A percentile compares a stretch with the other conserved stretches of the same genome.
These are phyloP conservation scores for Zasmidium cellare DNA, from an alignment of 2,329 filamentous ascomycete genomes.

Conservation along the genomic window DNA sequence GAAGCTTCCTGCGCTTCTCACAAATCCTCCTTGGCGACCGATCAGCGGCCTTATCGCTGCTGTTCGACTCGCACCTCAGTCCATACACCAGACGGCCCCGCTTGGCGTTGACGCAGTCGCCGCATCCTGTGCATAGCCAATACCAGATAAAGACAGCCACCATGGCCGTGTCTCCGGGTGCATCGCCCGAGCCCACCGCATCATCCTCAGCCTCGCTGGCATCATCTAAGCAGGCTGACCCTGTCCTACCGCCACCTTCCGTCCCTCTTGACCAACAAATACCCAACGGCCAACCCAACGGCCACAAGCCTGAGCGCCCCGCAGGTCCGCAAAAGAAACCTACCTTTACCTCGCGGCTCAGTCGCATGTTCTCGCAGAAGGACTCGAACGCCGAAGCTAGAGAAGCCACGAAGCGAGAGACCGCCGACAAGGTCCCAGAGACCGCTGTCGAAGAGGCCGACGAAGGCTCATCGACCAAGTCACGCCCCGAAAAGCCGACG, in stretches of 20 bases:
- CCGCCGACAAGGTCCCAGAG: conserved; percentile 30
- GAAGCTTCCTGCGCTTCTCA: not conserved
- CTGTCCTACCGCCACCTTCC: conserved; percentile 12
- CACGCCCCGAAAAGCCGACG: conserved; percentile 29
- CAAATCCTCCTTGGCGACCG: not conserved
- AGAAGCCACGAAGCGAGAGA: conserved; percentile 23
- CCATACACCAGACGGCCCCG: not conserved
- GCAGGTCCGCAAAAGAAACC: conserved; percentile 37
- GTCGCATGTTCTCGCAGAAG: conserved; percentile 44
- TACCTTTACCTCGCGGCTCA: conserved; percentile 40
- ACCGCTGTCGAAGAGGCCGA: conserved; percentile 28
- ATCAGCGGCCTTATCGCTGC: not conserved
- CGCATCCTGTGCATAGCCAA: not conserved
- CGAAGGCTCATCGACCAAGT: conserved; percentile 11
- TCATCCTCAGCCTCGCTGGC: conserved; percentile 39
- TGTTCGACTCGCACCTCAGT: not conserved
- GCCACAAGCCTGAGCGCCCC: conserved; percentile 19
- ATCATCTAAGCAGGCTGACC: conserved; percentile 32
- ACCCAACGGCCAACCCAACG: conserved; percentile 22
- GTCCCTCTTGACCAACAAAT: conserved; percentile 7
- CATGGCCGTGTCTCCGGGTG: conserved; percentile 5
- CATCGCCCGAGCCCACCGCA: conserved; percentile 37
- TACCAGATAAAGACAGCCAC: conserved; percentile 15
- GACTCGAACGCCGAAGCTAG: conserved; percentile 28
- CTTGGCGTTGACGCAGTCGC: not conserved